Evolutionary conservation across 179 eudicot species (phyloP).

Genomic region (Vitellaria paradoxa): DNA sequence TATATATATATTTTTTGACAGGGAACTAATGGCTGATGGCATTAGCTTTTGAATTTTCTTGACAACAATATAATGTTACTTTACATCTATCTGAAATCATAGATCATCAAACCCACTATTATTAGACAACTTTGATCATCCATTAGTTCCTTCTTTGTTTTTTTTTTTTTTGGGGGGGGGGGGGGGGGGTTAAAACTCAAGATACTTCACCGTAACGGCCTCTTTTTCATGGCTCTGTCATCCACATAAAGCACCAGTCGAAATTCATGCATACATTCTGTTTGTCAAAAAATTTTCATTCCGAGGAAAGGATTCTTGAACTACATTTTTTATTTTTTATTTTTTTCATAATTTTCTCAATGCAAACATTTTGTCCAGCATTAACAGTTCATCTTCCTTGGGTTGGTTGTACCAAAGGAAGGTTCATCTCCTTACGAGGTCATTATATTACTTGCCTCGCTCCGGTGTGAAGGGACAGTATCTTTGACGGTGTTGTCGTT

Average conservation of each 20-base stretch:
- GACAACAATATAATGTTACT: neutral
- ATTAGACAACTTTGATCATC: neutral
- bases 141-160: neutral
- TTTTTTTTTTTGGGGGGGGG: too few relatives aligned
- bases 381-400: neutral
- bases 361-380: slow-evolving; percentile 2
- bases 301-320: neutral
- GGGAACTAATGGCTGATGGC: neutral
- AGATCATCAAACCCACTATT: neutral
- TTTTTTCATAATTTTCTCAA: neutral
- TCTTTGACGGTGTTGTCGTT: neutral
- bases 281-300: neutral
- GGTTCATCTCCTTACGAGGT: neutral
- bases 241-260: neutral
- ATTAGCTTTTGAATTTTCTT: neutral
- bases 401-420: too few relatives aligned
- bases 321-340: neutral
- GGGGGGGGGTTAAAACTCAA: too few relatives aligned
- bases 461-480: neutral
- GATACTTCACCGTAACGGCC: neutral
- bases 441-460: neutral
- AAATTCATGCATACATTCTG: neutral
- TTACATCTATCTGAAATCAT: neutral
- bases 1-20: neutral
- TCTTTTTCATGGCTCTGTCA: neutral